phyloP scores from a whole-genome alignment of 495 filamentous ascomycete genomes.

The Diplogelasinospora grovesii region DNA sequence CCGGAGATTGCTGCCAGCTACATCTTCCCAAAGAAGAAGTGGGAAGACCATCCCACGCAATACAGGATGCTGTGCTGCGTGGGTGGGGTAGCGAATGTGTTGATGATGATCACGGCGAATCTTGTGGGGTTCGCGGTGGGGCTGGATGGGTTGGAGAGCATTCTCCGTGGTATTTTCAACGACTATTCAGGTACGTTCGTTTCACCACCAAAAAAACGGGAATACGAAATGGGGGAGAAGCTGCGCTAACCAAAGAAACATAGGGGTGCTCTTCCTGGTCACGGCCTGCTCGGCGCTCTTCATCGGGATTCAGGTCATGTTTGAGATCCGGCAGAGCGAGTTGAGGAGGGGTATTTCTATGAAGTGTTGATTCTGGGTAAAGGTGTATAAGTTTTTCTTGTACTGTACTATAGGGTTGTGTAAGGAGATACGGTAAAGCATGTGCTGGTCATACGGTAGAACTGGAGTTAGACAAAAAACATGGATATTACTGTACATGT shows the following conservation, averaged over 20 bases:
- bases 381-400: no score
- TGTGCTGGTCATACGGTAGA: no score
- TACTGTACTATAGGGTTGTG: no score
- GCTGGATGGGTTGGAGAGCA: slow-evolving; percentile 72
- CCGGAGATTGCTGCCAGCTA: slow-evolving; percentile 70
- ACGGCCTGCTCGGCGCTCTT: slow-evolving; percentile 67
- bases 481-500: no score
- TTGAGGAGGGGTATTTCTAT: slow-evolving; percentile 70
- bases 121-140: slow-evolving; percentile 92
- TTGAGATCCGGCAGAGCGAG: slow-evolving; percentile 86
- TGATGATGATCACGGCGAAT: slow-evolving; percentile 96
- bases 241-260: neutral
- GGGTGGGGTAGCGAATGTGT: slow-evolving; percentile 78
- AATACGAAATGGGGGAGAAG: no score
- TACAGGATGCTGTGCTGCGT: slow-evolving; percentile 78
- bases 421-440: no score
- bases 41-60: slow-evolving; percentile 55
- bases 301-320: slow-evolving; percentile 89
- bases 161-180: slow-evolving; percentile 66
- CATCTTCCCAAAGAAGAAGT: slow-evolving; percentile 65
- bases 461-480: no score
- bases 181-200: slow-evolving; percentile 56
- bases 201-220: neutral
- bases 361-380: slow-evolving; percentile 85
- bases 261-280: slow-evolving; percentile 65